Evolutionary conservation across 2,329 filamentous ascomycete genomes (phyloP).

Genomic region (Sporothrix brunneoviolacea): DNA sequence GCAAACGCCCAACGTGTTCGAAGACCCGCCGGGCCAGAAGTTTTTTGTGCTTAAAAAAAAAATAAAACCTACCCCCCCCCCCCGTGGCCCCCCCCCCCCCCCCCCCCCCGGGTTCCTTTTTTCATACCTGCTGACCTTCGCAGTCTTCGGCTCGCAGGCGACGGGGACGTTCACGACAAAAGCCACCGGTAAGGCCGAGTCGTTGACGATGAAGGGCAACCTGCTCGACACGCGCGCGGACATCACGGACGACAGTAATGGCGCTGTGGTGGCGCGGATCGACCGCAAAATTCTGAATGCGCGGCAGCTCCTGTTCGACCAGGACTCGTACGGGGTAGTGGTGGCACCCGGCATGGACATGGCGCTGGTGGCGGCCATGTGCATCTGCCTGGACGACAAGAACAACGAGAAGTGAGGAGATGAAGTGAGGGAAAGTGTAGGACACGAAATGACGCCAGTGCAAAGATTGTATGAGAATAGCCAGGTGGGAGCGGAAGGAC

Average conservation of each 20-base stretch:
- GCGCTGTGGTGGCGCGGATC: conserved; percentile 50
- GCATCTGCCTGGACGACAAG: conserved; percentile 62
- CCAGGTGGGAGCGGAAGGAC: no score
- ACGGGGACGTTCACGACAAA: conserved; percentile 50
- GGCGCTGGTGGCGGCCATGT: conserved; percentile 58
- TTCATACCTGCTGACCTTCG: no score
- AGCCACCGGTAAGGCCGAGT: conserved; percentile 34
- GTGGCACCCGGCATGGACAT: conserved; percentile 61
- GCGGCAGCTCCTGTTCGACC: conserved; percentile 50
- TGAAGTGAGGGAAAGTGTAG: no score
- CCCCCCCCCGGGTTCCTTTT: no score
- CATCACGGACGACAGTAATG: conserved; percentile 47
- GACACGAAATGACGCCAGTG: no score
- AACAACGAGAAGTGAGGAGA: conserved; percentile 38
- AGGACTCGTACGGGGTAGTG: conserved; percentile 59
- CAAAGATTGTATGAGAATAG: no score
- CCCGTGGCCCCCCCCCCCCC: not conserved
- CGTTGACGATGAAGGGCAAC: conserved; percentile 53
- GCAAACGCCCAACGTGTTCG: conserved; percentile 42
- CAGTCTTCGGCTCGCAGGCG: conserved; percentile 49
- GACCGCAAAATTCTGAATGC: conserved; percentile 51
- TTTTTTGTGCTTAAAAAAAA: conserved; percentile 51
- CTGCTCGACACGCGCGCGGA: conserved; percentile 52
- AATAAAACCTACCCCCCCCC: conserved; percentile 35
- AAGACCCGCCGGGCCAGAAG: conserved; percentile 38